A percentile compares a stretch with the other conserved stretches of the same genome.
These are phyloP conservation scores for Trichoderma arundinaceum DNA, from an alignment of 2,329 filamentous ascomycete species.

Conservation along the genomic window DNA sequence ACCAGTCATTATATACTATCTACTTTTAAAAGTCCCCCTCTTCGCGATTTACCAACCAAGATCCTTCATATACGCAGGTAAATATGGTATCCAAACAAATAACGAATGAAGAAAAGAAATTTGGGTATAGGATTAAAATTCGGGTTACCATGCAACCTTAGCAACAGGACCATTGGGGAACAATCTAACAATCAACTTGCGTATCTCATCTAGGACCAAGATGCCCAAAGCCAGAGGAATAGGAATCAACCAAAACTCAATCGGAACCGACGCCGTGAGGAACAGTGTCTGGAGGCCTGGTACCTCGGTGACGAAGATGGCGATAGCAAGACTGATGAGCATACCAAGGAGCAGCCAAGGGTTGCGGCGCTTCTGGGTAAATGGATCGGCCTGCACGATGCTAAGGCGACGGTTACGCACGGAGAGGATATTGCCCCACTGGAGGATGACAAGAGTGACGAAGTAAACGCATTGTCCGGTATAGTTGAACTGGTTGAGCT, in stretches of 20 bases:
- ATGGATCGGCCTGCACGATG: constrained; percentile 57
- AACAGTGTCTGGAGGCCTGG: constrained; percentile 57
- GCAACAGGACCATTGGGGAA: constrained; percentile 54
- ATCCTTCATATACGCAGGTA: background rate
- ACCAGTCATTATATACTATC: constrained; percentile 15
- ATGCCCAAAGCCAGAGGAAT: constrained; percentile 57
- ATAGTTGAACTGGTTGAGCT: constrained; percentile 56
- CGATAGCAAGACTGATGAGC: constrained; percentile 55
- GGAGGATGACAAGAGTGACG: constrained; percentile 58
- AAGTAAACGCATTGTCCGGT: constrained; percentile 60
- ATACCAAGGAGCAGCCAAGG: constrained; percentile 56
- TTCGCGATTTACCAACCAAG: background rate
- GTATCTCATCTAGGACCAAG: constrained; percentile 57
- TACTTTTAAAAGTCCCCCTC: background rate
- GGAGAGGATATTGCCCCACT: constrained; percentile 59
- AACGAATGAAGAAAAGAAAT: constrained; percentile 1
- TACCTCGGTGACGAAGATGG: constrained; percentile 59
- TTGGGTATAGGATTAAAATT: background rate
- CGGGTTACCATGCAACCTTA: constrained; percentile 54
- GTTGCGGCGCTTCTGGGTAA: constrained; percentile 54
- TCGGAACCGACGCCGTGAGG: constrained; percentile 54
- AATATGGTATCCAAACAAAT: background rate
- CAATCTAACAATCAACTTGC: constrained; percentile 55
- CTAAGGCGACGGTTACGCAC: constrained; percentile 59
- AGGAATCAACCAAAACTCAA: constrained; percentile 60